Base-by-base conservation (phyloP, 2,329 filamentous ascomycete genomes). In the Allantophomopsis lycopodina region DNA sequence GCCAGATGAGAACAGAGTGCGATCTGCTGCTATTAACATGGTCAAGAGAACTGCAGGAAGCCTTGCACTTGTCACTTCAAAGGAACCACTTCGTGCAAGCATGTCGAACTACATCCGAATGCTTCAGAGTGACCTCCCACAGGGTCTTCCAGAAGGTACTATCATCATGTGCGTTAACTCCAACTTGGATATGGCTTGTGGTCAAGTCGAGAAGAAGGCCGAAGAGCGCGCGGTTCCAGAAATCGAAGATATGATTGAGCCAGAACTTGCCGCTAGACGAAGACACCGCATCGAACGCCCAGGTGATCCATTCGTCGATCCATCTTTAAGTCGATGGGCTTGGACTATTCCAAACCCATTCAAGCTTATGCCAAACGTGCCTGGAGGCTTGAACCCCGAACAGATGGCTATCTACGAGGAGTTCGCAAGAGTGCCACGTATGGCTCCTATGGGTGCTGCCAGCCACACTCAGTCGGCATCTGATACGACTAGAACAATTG, bases 141-240 rank as follows among this genome's bases (percentile, higher is more conserved):
- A 80, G 50, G 83, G 84, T 13, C 71, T 98, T 45, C 86, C 91
- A 0, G 91, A 98, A 61, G 91, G 91, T 6, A 84, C 91, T 23
- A 91, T 98, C 44, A 75, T 96, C 41, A 95, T 98, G 85, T 96
- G 93, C 60, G 89, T 98, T 44, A 98, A 96, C 58, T 89, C 93
- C 48, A 98, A 98, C 56, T 71, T 98, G 21, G 91, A 98, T 50
- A 72, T 87, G 32, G 89, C 93, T 36, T 96, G 91, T 55, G 82
- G 76, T 50, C 84, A 95, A 46, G 93, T 98, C 35, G 91, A 98
- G 60, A 87, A 91, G 59, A 88, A 91, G 39, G 93, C 91, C 3
- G 89, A 96, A 57, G 84, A 94, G 53, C 83, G 89, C 44, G 91
- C 91, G 8, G 68, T 95, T 32, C 83, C 85, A 2, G 91, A 98